A percentile compares a stretch with the other conserved stretches of the same genome.
Conservation (phyloP, 2,329 filamentous ascomycete genomes). For the Alternaria triticimaculans region DNA sequence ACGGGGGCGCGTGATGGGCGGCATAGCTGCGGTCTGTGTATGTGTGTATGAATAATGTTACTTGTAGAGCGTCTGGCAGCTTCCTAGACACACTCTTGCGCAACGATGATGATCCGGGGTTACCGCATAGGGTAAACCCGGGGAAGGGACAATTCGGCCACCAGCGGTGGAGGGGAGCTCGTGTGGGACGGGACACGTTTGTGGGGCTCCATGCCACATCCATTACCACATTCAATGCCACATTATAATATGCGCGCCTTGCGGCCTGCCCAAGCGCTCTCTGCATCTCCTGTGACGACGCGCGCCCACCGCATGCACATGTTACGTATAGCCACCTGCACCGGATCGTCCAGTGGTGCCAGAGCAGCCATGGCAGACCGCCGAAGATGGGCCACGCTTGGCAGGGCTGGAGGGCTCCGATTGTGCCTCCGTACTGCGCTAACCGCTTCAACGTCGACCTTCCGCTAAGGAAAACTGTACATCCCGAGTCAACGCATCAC, state of each 20-base stretch:
- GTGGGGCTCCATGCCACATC: conserved; percentile 10
- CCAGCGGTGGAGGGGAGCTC: not conserved
- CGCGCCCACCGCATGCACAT: not conserved
- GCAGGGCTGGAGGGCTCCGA: conserved; percentile 21
- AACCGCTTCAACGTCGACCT: conserved; percentile 18
- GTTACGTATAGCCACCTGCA: not conserved
- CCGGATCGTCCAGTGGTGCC: conserved; percentile 1
- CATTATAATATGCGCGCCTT: conserved; percentile 5
- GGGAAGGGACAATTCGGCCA: not conserved
- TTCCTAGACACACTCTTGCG: not conserved
- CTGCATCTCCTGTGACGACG: not conserved
- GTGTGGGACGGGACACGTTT: conserved; percentile 1
- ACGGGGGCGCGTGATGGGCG: conserved; percentile 53
- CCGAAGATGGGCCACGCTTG: conserved; percentile 20
- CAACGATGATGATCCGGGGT: conserved; percentile 2
- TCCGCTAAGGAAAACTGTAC: conserved; percentile 29
- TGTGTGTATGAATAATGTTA: not conserved
- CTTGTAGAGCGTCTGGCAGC: too few species aligned
- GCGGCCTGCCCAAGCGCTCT: not conserved
- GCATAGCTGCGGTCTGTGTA: conserved; percentile 26
- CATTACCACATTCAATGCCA: conserved; percentile 3
- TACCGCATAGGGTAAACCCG: conserved; percentile 10
- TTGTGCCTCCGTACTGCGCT: conserved; percentile 25
- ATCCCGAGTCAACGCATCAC: conserved; percentile 23
- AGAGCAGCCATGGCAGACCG: conserved; percentile 1